Conservation (phyloP, 2,329 filamentous ascomycete species). For the Fusarium coffeatum region DNA sequence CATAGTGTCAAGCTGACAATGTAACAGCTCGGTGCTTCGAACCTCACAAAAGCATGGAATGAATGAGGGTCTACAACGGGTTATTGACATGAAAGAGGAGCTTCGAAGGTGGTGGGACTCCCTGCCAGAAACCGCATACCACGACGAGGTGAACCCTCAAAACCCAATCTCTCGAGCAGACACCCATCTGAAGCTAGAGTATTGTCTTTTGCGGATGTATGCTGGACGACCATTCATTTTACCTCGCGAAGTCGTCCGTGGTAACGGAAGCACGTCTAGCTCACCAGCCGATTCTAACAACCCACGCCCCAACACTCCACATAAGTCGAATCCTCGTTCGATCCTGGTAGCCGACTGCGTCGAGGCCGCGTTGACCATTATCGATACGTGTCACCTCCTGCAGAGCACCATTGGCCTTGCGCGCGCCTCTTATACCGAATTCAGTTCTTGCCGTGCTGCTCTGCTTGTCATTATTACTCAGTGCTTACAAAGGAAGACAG, state of each 20-base stretch:
- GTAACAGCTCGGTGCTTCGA: constrained; percentile 50
- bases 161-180: constrained; percentile 59
- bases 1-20: constrained; percentile 15
- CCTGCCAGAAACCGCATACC: constrained; percentile 49
- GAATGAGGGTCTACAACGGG: constrained; percentile 49
- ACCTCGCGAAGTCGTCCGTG: constrained; percentile 46
- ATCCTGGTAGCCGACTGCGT: constrained; percentile 64
- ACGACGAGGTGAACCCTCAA: constrained; percentile 55
- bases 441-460: constrained; percentile 66
- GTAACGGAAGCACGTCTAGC: constrained; percentile 47
- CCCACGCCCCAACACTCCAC: constrained; percentile 43
- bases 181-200: constrained; percentile 64
- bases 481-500: constrained; percentile 53
- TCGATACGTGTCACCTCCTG: constrained; percentile 62
- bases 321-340: constrained; percentile 50
- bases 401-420: constrained; percentile 64
- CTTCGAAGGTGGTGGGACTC: constrained; percentile 55
- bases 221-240: constrained; percentile 66
- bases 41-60: constrained; percentile 49
- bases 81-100: constrained; percentile 53
- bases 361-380: constrained; percentile 62
- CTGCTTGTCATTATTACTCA: constrained; percentile 60
- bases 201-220: constrained; percentile 65
- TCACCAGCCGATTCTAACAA: constrained; percentile 48
- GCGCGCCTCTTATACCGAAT: constrained; percentile 66